Evolutionary conservation across 2,329 filamentous ascomycete species (phyloP).

Genomic region (Xylaria digitata): DNA sequence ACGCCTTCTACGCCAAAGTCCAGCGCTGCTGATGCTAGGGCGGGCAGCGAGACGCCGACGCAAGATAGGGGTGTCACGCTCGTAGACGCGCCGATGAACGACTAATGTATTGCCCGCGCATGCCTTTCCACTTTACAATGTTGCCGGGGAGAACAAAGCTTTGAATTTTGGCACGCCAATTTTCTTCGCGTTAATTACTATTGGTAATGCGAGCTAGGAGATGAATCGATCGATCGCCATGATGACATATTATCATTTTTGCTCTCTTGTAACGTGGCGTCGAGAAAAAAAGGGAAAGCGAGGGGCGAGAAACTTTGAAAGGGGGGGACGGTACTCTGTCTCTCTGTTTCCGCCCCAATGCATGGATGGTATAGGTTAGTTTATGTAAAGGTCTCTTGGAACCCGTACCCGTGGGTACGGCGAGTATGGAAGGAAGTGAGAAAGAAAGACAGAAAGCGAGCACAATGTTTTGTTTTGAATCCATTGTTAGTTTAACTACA

Average conservation of each 20-base stretch:
- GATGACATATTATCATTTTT: slow-evolving; percentile 19
- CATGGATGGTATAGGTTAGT: slow-evolving; percentile 7
- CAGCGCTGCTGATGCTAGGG: slow-evolving; percentile 40
- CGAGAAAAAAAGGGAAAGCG: slow-evolving; percentile 20
- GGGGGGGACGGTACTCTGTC: background rate
- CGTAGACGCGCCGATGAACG: slow-evolving; percentile 65
- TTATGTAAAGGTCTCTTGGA: slow-evolving; percentile 6
- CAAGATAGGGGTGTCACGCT: slow-evolving; percentile 60
- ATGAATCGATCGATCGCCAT: slow-evolving; percentile 2
- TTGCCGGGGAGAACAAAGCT: background rate
- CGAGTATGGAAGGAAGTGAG: slow-evolving; percentile 3
- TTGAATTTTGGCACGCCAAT: slow-evolving; percentile 6
- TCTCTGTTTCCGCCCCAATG: slow-evolving; percentile 1
- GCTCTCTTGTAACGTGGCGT: slow-evolving; percentile 23
- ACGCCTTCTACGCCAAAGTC: slow-evolving; percentile 48
- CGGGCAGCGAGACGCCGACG: slow-evolving; percentile 42
- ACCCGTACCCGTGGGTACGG: background rate
- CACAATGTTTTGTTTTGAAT: slow-evolving; percentile 11
- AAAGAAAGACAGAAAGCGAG: slow-evolving; percentile 5
- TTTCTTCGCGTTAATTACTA: slow-evolving; percentile 24
- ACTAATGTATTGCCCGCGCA: slow-evolving; percentile 50
- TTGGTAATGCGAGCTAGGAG: slow-evolving; percentile 27
- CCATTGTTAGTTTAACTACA: slow-evolving; percentile 12
- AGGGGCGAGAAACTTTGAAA: background rate
- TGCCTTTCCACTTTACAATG: slow-evolving; percentile 6